Base-by-base conservation (phyloP, 2,329 filamentous ascomycete genomes). In the Fusarium sp. region DNA sequence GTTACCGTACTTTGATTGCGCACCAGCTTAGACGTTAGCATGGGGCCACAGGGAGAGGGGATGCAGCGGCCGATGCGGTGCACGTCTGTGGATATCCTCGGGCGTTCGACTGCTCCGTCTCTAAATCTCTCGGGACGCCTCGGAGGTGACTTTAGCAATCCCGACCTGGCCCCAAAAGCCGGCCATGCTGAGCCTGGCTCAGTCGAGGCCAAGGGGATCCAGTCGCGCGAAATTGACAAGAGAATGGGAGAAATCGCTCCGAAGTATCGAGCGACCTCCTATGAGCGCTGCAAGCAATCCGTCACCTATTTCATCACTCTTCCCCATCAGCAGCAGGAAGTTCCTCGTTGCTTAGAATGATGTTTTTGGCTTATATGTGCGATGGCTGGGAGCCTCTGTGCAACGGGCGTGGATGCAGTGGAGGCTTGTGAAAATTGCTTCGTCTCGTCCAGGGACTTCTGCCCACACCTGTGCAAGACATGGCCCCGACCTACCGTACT, bases 31-130 rank as follows among this genome's bases (percentile, higher is more conserved):
- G 34, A 67, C 50, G 62, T 60, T 70, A 60, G 62, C 46, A 44
- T 44, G 48, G 50, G 28, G 54, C 41, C 60, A 71, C 68, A 69
- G 57, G 62, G 43, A 65, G 56, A 69, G 50, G 46, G 47, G 46
- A 57, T 68, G 60, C 55, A 66, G 60, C 60, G 54, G 56, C 57
- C 28, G 56, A 71, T 71, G 68, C 60, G 61, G 50, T 70, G 55
- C 61, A 71, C 58, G 53, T 56, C 36, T 69, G 65, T 54, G 68
- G 68, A 53, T 68, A 70, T 68, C 53, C 60, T 48, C 36, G 40
- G 41, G 41, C 16, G 54, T 46, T 70, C 52, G 31, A 60, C 46
- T 53, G 51, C 43, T 47, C 55, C 51, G 46, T 62, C 53, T 65
- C 53, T 39, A 37, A 62, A 65, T 60, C 47, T 64, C 36, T 44